Base-by-base conservation (phyloP, 129 eudicot species). In the Tagetes erecta region DNA sequence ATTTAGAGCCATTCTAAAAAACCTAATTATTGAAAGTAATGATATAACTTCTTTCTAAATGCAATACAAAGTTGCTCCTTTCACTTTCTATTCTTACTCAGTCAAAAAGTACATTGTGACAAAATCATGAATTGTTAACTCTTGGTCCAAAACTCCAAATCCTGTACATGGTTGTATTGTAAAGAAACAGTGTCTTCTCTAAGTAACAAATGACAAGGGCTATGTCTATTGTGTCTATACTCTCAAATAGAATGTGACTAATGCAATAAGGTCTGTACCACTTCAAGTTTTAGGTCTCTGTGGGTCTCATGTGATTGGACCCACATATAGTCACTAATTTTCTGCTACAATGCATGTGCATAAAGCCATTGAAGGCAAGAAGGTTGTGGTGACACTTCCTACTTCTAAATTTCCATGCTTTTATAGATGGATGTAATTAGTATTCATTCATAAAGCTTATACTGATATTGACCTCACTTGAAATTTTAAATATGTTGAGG, bases 281-380 rank as follows among this genome's bases (percentile, higher is more conserved):
- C 57, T 58, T 53, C 60, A 77, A 41, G 52, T 69, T 77, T 77
- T 78, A 63, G 77, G 67, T 62, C 58, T 49, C 56, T 49, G 52
- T 40, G 72, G 60, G 56, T 42, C 46, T 42, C 46, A 64, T n/a
- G 34, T 60, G 35, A 67, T 67, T 53, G 82, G 81, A 58, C 59
- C 72, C 77, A n/a, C 75, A 37, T 38, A 53, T 3, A 9, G 49
- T 39, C 49, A 20, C 64, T 52, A 10, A 13, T 65, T 65, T 65
- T 40, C 70, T 74, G 75, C 75, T 35, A 70, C 77, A 70, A 40
- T 83, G 71, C 87, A 83, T 65, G 70, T 65, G 70, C 51, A 62
- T 62, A 62, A 62, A 62, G 68, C 10, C 63, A 56, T 5, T 2
- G 63, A 60, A 36, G 65, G 53, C 3, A 34, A 60, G 10, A 67